Evolutionary conservation across 345 rosid species (phyloP).

Genomic region (Eucalyptus sp.): DNA sequence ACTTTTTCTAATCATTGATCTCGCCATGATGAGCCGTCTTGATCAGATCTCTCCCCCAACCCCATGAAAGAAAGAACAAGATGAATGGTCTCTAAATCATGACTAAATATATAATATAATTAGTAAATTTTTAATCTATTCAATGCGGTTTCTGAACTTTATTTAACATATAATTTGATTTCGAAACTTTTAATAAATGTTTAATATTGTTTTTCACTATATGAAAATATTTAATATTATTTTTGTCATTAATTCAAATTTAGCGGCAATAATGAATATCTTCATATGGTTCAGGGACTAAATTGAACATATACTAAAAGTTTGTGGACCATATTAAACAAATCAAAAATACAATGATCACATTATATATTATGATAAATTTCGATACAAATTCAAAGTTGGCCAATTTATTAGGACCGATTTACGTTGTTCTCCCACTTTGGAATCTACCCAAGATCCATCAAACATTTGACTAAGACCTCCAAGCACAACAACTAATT

Average conservation of each 20-base stretch:
- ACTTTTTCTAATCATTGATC: background rate
- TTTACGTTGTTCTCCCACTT: too few relatives aligned
- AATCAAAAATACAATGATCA: rapidly evolving
- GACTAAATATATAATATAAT: background rate
- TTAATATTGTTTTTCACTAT: rapidly evolving
- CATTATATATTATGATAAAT: background rate
- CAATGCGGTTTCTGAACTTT: rapidly evolving
- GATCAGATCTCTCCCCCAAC: background rate
- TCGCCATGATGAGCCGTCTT: rapidly evolving
- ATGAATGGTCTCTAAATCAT: background rate
- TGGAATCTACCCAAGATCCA: background rate
- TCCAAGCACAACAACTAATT: background rate
- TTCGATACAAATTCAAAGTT: rapidly evolving
- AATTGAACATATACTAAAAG: rapidly evolving
- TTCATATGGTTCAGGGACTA: rapidly evolving
- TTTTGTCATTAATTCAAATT: background rate
- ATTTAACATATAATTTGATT: rapidly evolving
- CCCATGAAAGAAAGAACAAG: background rate
- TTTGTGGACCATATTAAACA: background rate
- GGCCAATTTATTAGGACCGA: too few relatives aligned
- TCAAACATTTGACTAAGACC: rapidly evolving
- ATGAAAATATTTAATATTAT: rapidly evolving
- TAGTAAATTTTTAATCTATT: rapidly evolving
- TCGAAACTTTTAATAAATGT: rapidly evolving
- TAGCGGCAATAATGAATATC: rapidly evolving